phyloP scores from a whole-genome alignment of 257 asterid genomes.

The Voacanga thouarsii region DNA sequence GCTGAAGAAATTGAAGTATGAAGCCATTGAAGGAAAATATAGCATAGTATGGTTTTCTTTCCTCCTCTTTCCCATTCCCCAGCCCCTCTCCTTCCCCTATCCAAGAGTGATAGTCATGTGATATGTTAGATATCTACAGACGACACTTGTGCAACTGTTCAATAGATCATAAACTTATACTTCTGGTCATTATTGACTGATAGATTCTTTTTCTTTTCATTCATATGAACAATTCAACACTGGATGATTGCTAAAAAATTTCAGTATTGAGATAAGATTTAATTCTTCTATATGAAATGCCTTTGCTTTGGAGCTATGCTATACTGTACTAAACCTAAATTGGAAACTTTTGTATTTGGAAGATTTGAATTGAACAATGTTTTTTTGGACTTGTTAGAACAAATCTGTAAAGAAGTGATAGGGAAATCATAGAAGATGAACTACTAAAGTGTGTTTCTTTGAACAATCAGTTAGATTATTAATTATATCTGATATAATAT shows the following conservation, averaged over 20 bases:
- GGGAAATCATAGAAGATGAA: neutral
- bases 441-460: neutral
- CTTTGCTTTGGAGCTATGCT: neutral
- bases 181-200: neutral
- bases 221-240: too few species aligned
- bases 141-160: constrained; percentile 10
- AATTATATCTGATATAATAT: neutral
- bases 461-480: neutral
- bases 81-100: neutral
- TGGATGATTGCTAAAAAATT: too few species aligned
- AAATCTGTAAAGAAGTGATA: neutral
- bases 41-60: constrained; percentile 36
- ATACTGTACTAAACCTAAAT: neutral
- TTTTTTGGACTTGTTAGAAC: neutral
- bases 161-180: constrained; percentile 12
- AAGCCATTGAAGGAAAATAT: constrained; percentile 58
- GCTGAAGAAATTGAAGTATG: constrained; percentile 49
- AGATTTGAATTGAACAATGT: neutral
- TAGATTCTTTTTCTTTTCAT: too few species aligned
- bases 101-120: neutral
- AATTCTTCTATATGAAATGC: too few species aligned
- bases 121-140: neutral
- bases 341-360: neutral
- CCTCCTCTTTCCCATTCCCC: constrained; percentile 7
- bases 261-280: too few species aligned